Base-by-base conservation (phyloP, 2,329 filamentous ascomycete species). In the Penicillium occitanis region DNA sequence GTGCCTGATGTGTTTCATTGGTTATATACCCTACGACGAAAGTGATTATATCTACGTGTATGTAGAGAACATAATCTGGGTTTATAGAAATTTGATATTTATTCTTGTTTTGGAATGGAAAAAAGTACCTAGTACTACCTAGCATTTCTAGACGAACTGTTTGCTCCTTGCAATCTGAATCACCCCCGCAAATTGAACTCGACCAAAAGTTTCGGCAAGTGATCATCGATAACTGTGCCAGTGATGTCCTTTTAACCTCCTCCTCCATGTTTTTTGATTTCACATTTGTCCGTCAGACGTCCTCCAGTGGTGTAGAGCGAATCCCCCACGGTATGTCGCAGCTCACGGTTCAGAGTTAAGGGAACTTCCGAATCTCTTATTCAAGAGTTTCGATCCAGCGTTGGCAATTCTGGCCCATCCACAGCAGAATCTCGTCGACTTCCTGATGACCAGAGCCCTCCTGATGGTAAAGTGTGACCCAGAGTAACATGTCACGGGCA, bases 1-100 rank as follows among this genome's bases (percentile, higher is more conserved):
- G 70, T 73, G 4, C 76, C 76, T 0, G 71, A 76, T 13, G 70
- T 77, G 5, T 78, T 74, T 63, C 76, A 78, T 65, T 78, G 76
- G 76, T 37, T 77, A 13, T 77, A 78, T 70, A 68, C 74, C 3
- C 61, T 78, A 30, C 70, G 37, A 30, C 53, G 72, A 48, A 63
- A 55, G 7, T 66, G 51, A 66, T 57, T 3, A 33, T 25, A 17
- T 19, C 42, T 33, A 28, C 14, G 17, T 28, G 14, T 22, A 51
- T 40, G 8, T 57, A 40, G 2, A 40, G 19, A 10, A 40, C 11
- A 37, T 40, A 19, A 1, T 25, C 6, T 5, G 10, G 30, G 1
- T 37, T 8, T 25, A 30, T 46, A 30, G 40, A 46, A 19, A 11
- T 10, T 25, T 10, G 7, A 60, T 44, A 19, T 30, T 46, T 6